Evolutionary conservation across 805 yeast species (phyloP).

Genomic region (Candida quercuum): DNA sequence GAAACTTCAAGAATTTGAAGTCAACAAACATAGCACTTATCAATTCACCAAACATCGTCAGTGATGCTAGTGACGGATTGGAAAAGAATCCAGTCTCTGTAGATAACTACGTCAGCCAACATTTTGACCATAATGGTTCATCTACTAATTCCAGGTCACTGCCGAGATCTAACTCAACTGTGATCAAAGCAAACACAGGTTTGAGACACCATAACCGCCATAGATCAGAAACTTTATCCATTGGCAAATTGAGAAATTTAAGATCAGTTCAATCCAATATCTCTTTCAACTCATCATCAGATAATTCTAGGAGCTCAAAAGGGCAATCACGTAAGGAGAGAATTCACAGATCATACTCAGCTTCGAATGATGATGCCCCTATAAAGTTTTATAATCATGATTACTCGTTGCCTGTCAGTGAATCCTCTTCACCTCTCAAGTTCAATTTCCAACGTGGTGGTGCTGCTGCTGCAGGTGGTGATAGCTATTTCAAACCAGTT

Average conservation of each 20-base stretch:
- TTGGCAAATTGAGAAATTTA: constrained; percentile 12
- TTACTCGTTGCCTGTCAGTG: constrained; percentile 14
- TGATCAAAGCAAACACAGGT: too few relatives aligned
- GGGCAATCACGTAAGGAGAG: constrained; percentile 5
- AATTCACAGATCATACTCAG: constrained; percentile 20
- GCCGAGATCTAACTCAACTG: too few relatives aligned
- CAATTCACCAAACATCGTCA: constrained; percentile 16
- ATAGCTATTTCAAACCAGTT: constrained; percentile 10
- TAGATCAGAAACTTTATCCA: constrained; percentile 19
- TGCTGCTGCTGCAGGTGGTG: constrained; percentile 3
- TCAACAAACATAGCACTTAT: constrained; percentile 15
- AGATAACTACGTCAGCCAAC: not conserved
- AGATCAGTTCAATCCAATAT: constrained; percentile 17
- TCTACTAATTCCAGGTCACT: too few relatives aligned
- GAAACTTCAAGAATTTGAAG: constrained; percentile 40
- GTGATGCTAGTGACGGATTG: constrained; percentile 1
- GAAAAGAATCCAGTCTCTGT: constrained; percentile 3
- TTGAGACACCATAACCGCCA: constrained; percentile 20
- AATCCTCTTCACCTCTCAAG: constrained; percentile 13
- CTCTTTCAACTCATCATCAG: constrained; percentile 4
- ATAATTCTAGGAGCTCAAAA: not conserved
- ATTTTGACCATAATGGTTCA: not conserved
- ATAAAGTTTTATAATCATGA: constrained; percentile 1
- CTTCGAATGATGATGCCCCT: constrained; percentile 9
- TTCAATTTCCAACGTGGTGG: constrained; percentile 2